Base-by-base conservation (phyloP, 2,329 filamentous ascomycete genomes). In the Aspergillus spinulosporus region DNA sequence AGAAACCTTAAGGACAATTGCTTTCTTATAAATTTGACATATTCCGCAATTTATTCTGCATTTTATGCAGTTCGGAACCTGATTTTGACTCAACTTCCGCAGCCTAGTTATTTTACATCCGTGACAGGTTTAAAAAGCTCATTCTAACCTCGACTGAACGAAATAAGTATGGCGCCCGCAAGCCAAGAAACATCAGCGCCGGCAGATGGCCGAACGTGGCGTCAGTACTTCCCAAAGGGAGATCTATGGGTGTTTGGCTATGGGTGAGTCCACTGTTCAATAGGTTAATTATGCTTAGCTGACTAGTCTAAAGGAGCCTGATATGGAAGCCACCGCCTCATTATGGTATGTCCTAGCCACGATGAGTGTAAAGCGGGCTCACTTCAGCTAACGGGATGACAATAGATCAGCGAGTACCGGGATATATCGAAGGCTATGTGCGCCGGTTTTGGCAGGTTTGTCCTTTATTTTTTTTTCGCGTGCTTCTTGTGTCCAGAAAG, bases 321-420 rank as follows among this genome's bases (percentile, higher is more conserved):
- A 97, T 99, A 67, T 99, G 92, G 92, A 99, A 97, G 74, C 93
- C 94, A 55, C 94, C 94, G 59, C 94, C 94, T 64, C 90, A 96
- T 72, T 97, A 89, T 72, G 93, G 93, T 97, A 87, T 60, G 73
- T 65, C 9, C 29, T 43, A 26, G 14, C 4, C 14, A 26, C 8
- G 14, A 8, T n/a, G 4, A 43, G 12, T 8, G 14, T 43, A 11
- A 12, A 11, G 29, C n/a, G 7, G 2, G 45, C 14, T 34, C 21
- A 21, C 21, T 21, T 21, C 21, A 9, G 21, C 45, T 51, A 42
- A 49, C 12, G 50, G 44, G n/a, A 8, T 37, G 45, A n/a, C 43
- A n/a, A 37, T 54, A 97, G 93, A 97, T 71, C 83, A 85, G 65
- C 84, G 92, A 56, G 80, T 97, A 29, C 90, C 92, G 1, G 94